phyloP scores from a whole-genome alignment of 257 asterid species.

The Primulina tabacum region DNA sequence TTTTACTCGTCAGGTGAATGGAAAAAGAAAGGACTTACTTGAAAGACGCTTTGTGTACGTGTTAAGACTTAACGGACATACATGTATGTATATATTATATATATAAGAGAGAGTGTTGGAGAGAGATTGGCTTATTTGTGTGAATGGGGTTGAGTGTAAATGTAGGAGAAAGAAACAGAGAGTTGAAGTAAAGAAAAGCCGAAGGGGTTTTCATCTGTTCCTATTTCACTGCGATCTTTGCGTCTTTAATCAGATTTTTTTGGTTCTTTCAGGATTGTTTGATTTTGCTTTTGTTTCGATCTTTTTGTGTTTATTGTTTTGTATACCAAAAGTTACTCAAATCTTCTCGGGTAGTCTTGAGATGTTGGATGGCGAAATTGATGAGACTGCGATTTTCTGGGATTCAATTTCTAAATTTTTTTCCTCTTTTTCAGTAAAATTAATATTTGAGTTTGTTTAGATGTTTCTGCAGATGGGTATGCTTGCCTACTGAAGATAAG shows the following conservation, averaged over 20 bases:
- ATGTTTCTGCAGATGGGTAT: slow-evolving; percentile 36
- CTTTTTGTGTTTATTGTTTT: slow-evolving; percentile 5
- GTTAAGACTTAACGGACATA: slow-evolving; percentile 31
- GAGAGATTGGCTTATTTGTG: slow-evolving; percentile 26
- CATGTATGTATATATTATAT: background rate
- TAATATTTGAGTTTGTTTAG: slow-evolving; percentile 4
- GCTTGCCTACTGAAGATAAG: slow-evolving; percentile 16
- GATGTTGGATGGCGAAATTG: slow-evolving; percentile 20
- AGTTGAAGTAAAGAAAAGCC: slow-evolving; percentile 25
- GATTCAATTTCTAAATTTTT: background rate
- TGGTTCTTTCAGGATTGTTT: slow-evolving; percentile 2
- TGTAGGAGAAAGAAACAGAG: slow-evolving; percentile 27
- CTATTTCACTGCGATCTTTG: background rate
- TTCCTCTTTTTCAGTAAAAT: background rate
- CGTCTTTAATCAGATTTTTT: background rate
- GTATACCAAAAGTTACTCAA: slow-evolving; percentile 18
- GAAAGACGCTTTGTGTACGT: slow-evolving; percentile 43
- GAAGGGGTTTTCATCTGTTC: slow-evolving; percentile 21
- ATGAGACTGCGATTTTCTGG: slow-evolving; percentile 14
- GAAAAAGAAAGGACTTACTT: slow-evolving; percentile 1
- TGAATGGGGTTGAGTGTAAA: slow-evolving; percentile 40
- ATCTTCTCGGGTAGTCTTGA: slow-evolving; percentile 25
- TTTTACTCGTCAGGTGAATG: slow-evolving; percentile 24
- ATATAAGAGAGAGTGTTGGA: slow-evolving; percentile 16
- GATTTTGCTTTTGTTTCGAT: slow-evolving; percentile 14